These are phyloP conservation scores for Leishmania guyanensis DNA, from an alignment of 208 protist species.

Conservation along the genomic window DNA sequence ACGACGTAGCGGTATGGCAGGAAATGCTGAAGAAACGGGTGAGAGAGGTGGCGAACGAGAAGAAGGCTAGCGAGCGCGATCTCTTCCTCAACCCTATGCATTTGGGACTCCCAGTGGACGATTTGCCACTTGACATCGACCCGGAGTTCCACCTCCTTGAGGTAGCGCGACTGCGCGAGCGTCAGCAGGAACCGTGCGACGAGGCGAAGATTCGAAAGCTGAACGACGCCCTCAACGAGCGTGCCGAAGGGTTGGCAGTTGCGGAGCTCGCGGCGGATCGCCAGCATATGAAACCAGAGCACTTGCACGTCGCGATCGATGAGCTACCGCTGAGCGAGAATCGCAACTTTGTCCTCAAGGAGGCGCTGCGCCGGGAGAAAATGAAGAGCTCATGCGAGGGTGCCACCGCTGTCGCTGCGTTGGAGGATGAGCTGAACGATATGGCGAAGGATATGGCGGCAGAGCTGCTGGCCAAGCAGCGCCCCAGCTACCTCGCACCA, in stretches of 20 bases:
- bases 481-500: slow-evolving; percentile 41
- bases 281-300: slow-evolving; percentile 42
- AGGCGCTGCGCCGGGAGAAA: slow-evolving; percentile 47
- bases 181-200: slow-evolving; percentile 35
- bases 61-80: slow-evolving; percentile 54
- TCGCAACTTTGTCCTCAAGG: slow-evolving; percentile 44
- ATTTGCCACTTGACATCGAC: slow-evolving; percentile 64
- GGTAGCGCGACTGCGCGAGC: slow-evolving; percentile 51
- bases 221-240: slow-evolving; percentile 48
- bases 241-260: slow-evolving; percentile 49
- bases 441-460: slow-evolving; percentile 44
- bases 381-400: slow-evolving; percentile 25
- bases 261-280: slow-evolving; percentile 39
- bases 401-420: slow-evolving; percentile 16
- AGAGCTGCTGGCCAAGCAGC: slow-evolving; percentile 42
- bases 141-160: slow-evolving; percentile 53
- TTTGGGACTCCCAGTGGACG: slow-evolving; percentile 42
- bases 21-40: slow-evolving; percentile 63
- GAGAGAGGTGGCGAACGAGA: slow-evolving; percentile 54
- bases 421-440: slow-evolving; percentile 37
- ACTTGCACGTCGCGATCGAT: slow-evolving; percentile 41
- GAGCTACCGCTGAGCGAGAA: slow-evolving; percentile 58
- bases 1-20: slow-evolving; percentile 37
- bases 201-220: slow-evolving; percentile 38
- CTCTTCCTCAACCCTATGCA: slow-evolving; percentile 61